A percentile compares a stretch with the other conserved stretches of the same genome.
Conservation (phyloP, 306 rosid species). For the Fagus crenata region DNA sequence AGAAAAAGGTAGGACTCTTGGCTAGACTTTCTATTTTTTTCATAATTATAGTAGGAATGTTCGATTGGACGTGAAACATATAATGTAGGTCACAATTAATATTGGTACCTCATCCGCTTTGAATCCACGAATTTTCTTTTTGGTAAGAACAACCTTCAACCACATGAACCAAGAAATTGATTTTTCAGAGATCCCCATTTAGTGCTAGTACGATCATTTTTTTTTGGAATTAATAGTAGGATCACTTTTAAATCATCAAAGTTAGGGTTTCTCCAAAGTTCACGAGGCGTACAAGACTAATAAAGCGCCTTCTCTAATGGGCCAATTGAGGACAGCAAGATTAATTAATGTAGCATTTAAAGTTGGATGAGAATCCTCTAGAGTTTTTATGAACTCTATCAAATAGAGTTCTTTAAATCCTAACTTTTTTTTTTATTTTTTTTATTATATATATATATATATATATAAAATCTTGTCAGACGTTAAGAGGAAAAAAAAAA, state of each 20-base stretch:
- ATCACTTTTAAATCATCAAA: slow-evolving; percentile 3
- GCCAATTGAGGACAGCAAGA: slow-evolving; percentile 3
- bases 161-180: slow-evolving; percentile 20
- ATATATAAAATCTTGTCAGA: too few species aligned
- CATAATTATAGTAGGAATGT: slow-evolving; percentile 37
- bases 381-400: too few species aligned
- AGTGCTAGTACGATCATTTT: not conserved
- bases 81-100: slow-evolving; percentile 24
- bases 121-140: slow-evolving; percentile 25
- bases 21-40: slow-evolving; percentile 10
- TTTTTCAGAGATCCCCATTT: slow-evolving; percentile 12
- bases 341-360: not conserved
- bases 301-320: not conserved
- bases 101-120: slow-evolving; percentile 25
- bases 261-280: slow-evolving; percentile 4
- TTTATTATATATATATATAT: too few species aligned
- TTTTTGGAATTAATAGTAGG: too few species aligned
- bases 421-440: too few species aligned
- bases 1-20: not conserved
- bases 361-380: too few species aligned
- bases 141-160: slow-evolving; percentile 6
- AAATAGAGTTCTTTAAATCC: too few species aligned
- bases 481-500: too few species aligned
- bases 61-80: slow-evolving; percentile 35
- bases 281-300: not conserved